Conservation (phyloP, 1,284 basidiomycete genomes). For the Kalmanozyma brasiliensis region DNA sequence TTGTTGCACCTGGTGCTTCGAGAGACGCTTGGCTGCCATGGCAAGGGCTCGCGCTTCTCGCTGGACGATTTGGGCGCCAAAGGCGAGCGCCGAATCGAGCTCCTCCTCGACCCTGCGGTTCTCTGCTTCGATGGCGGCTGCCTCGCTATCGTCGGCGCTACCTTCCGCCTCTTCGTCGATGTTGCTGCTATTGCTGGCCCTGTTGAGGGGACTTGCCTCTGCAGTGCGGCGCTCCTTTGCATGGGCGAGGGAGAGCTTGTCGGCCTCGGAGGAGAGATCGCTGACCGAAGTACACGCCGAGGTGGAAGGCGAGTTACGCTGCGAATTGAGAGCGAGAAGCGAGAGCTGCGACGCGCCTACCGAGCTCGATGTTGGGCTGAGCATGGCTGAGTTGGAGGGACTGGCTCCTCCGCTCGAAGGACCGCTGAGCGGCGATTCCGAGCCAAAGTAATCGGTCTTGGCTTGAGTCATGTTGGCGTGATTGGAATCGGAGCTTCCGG, state of each 20-base stretch:
- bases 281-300: slow-evolving; percentile 47
- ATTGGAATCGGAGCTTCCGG: not conserved
- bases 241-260: slow-evolving; percentile 23
- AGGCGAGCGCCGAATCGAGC: slow-evolving; percentile 39
- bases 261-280: slow-evolving; percentile 32
- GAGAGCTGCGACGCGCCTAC: slow-evolving; percentile 39
- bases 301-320: slow-evolving; percentile 32
- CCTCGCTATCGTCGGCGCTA: slow-evolving; percentile 27
- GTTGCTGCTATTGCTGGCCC: not conserved
- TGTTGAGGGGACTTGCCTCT: not conserved
- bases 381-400: slow-evolving; percentile 21
- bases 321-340: slow-evolving; percentile 22
- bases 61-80: slow-evolving; percentile 42
- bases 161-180: slow-evolving; percentile 16
- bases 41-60: slow-evolving; percentile 47
- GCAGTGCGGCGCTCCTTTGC: not conserved
- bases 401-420: slow-evolving; percentile 34
- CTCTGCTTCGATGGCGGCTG: slow-evolving; percentile 36
- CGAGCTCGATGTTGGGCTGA: slow-evolving; percentile 36
- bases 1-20: slow-evolving; percentile 31
- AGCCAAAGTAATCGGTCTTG: slow-evolving; percentile 40
- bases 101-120: slow-evolving; percentile 34
- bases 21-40: slow-evolving; percentile 42
- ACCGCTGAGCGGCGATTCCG: slow-evolving; percentile 20
- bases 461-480: slow-evolving; percentile 11